A percentile compares a stretch with the other conserved stretches of the same genome.
These are phyloP conservation scores for Akanthomyces muscarius DNA, from an alignment of 2,329 filamentous ascomycete species.

Conservation along the genomic window DNA sequence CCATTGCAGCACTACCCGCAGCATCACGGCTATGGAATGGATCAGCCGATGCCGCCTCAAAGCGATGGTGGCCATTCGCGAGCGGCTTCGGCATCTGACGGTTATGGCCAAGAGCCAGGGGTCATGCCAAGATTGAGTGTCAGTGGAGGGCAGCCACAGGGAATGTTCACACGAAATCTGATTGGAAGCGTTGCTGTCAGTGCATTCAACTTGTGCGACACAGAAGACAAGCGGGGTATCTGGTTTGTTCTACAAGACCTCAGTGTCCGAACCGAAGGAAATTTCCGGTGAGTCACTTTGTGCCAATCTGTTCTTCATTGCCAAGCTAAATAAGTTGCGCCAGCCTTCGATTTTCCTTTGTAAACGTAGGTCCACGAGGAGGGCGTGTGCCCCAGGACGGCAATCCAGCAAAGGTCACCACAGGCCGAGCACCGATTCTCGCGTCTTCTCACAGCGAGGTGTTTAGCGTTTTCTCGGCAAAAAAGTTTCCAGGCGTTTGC, in stretches of 20 bases:
- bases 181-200: conserved; percentile 90
- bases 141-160: conserved; percentile 52
- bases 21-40: conserved; percentile 26
- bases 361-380: conserved; percentile 66
- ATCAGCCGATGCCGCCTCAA: conserved; percentile 23
- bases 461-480: conserved; percentile 93
- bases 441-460: conserved; percentile 81
- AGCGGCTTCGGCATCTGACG: conserved; percentile 13
- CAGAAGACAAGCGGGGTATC: conserved; percentile 75
- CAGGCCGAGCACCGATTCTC: conserved; percentile 73
- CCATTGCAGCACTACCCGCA: conserved; percentile 36
- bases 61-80: conserved; percentile 24
- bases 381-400: conserved; percentile 35
- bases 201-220: conserved; percentile 77
- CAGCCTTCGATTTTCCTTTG: conserved; percentile 68
- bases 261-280: conserved; percentile 87
- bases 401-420: conserved; percentile 55
- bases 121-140: conserved; percentile 33
- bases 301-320: background rate
- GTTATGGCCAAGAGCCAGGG: conserved; percentile 30
- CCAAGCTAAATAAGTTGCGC: background rate
- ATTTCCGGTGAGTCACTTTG: conserved; percentile 65
- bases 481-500: conserved; percentile 97
- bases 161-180: conserved; percentile 91
- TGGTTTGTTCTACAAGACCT: conserved; percentile 98